phyloP scores from a whole-genome alignment of 2,329 filamentous ascomycete species.

The Nannizziopsis barbatae region DNA sequence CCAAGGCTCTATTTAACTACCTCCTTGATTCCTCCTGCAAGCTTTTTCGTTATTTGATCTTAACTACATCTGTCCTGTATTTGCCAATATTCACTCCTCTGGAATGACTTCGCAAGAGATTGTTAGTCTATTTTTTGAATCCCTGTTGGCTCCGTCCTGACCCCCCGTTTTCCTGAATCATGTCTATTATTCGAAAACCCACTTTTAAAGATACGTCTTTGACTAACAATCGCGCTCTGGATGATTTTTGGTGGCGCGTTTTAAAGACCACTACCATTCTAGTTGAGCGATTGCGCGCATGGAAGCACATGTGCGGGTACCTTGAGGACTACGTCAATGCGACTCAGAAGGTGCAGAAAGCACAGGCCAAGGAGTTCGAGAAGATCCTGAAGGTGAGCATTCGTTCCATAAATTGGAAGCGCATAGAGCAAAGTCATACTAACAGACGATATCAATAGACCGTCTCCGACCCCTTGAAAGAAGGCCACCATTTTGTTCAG shows the following conservation, averaged over 20 bases:
- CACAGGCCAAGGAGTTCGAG: slow-evolving; percentile 88
- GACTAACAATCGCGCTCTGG: slow-evolving; percentile 9
- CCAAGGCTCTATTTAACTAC: neutral
- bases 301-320: slow-evolving; percentile 88
- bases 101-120: neutral
- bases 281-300: slow-evolving; percentile 77
- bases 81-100: neutral
- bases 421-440: neutral
- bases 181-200: neutral
- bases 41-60: neutral
- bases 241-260: slow-evolving; percentile 9
- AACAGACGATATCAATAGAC: slow-evolving; percentile 43
- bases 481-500: slow-evolving; percentile 89
- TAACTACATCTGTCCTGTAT: neutral
- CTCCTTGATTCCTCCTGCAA: neutral
- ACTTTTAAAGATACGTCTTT: slow-evolving; percentile 1
- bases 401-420: neutral
- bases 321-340: slow-evolving; percentile 80
- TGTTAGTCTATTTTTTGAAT: slow-evolving; percentile 1
- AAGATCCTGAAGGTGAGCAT: slow-evolving; percentile 61
- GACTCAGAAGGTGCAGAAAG: slow-evolving; percentile 75
- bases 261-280: slow-evolving; percentile 64
- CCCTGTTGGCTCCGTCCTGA: slow-evolving; percentile 1
- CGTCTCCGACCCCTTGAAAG: slow-evolving; percentile 71
- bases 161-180: neutral